Evolutionary conservation across 164 flowering plant species (phyloP).

Genomic region (Stephania cephalantha): DNA sequence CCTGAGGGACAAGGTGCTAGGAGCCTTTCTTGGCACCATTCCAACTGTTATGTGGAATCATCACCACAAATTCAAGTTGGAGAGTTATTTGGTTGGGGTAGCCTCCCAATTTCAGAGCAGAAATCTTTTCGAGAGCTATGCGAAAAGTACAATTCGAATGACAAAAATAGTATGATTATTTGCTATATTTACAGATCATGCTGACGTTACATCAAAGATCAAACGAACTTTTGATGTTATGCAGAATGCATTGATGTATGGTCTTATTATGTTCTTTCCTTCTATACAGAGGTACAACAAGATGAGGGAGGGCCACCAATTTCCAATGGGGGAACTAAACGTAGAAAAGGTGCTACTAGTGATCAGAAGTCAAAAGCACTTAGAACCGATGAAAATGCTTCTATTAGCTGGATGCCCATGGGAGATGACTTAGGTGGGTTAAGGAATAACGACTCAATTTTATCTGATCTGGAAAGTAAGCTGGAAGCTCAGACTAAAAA

Average conservation of each 20-base stretch:
- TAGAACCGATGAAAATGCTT: conserved; percentile 41
- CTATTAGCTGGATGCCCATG: conserved; percentile 16
- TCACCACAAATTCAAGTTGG: conserved; percentile 48
- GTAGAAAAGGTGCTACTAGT: conserved; percentile 36
- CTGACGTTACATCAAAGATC: not conserved
- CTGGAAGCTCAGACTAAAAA: conserved; percentile 64
- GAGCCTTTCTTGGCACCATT: conserved; percentile 87
- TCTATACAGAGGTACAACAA: conserved; percentile 21
- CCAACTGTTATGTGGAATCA: conserved; percentile 59
- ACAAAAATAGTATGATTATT: conserved; percentile 35
- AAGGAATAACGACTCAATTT: conserved; percentile 17
- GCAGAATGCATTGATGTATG: not conserved
- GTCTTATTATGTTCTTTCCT: conserved; percentile 12
- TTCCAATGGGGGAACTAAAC: conserved; percentile 53
- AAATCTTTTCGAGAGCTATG: conserved; percentile 30
- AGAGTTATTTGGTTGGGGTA: conserved; percentile 70
- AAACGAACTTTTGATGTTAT: not conserved
- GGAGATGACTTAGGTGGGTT: conserved; percentile 13
- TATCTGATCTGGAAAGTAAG: conserved; percentile 34
- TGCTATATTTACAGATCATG: not conserved
- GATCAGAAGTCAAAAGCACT: conserved; percentile 46
- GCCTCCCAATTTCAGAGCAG: conserved; percentile 55
- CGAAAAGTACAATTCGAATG: conserved; percentile 31
- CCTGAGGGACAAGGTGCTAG: conserved; percentile 57
- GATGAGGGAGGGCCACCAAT: conserved; percentile 24